A percentile compares a stretch with the other conserved stretches of the same genome.
phyloP scores from a whole-genome alignment of 495 filamentous ascomycete genomes.

The Aspergillus ostianus region DNA sequence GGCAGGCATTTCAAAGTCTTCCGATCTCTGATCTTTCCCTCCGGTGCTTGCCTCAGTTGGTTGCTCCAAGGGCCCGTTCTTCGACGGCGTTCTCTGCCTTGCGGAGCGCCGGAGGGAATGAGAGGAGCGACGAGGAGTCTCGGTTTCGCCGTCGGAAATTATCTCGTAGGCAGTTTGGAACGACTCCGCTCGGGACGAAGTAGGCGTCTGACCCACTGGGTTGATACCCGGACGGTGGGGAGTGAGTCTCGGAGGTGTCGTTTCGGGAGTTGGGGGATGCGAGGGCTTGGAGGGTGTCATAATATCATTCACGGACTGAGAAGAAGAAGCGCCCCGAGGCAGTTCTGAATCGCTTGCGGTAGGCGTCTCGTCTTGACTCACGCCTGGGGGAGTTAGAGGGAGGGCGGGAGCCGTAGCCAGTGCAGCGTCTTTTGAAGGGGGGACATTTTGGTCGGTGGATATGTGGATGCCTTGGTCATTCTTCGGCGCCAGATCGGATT shows the following conservation, averaged over 20 bases:
- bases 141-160: slow-evolving; percentile 60
- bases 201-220: slow-evolving; percentile 32
- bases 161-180: slow-evolving; percentile 71
- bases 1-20: not conserved
- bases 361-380: slow-evolving; percentile 23
- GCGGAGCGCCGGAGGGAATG: slow-evolving; percentile 26
- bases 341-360: slow-evolving; percentile 20
- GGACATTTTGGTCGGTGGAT: slow-evolving; percentile 24
- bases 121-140: slow-evolving; percentile 46
- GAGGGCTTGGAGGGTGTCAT: slow-evolving; percentile 60
- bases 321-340: slow-evolving; percentile 26
- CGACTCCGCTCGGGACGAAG: slow-evolving; percentile 62
- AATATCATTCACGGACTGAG: slow-evolving; percentile 29
- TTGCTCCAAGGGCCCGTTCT: not conserved
- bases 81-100: slow-evolving; percentile 29
- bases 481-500: slow-evolving; percentile 26
- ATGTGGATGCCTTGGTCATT: slow-evolving; percentile 27
- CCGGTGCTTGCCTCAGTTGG: not conserved
- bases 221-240: slow-evolving; percentile 39
- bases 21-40: not conserved
- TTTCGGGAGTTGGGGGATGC: slow-evolving; percentile 72
- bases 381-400: slow-evolving; percentile 42
- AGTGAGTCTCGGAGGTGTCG: slow-evolving; percentile 61
- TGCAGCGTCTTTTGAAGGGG: slow-evolving; percentile 12
- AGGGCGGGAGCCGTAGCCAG: slow-evolving; percentile 30